Percentiles rank a stretch among this genome's conserved stretches.
phyloP scores from a whole-genome alignment of 495 filamentous ascomycete species.

The Chaetomium cochliodes region DNA sequence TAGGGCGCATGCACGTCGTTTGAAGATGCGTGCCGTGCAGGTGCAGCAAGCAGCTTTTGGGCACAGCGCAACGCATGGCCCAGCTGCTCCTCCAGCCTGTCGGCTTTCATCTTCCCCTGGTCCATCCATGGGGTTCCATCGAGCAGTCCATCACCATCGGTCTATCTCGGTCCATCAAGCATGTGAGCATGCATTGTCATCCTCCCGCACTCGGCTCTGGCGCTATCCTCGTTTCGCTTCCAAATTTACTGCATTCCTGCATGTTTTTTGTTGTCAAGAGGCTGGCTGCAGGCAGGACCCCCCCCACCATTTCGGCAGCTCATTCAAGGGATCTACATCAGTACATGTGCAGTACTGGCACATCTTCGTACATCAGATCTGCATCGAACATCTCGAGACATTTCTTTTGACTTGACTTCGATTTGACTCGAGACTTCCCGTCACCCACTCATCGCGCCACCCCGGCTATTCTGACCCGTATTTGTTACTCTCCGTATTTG shows the following conservation, averaged over 20 bases:
- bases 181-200: not conserved
- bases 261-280: not conserved
- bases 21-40: constrained; percentile 8
- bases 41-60: not conserved
- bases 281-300: not conserved
- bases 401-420: too few relatives aligned
- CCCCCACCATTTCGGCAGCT: not conserved
- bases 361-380: not conserved
- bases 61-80: constrained; percentile 6
- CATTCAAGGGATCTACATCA: not conserved
- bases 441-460: too few relatives aligned
- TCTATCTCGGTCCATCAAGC: too few relatives aligned
- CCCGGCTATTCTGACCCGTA: too few relatives aligned
- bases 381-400: not conserved
- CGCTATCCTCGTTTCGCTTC: not conserved
- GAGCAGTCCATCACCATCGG: too few relatives aligned
- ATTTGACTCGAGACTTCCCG: too few relatives aligned
- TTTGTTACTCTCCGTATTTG: too few relatives aligned
- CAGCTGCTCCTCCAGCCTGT: constrained; percentile 11
- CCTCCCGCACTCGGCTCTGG: not conserved
- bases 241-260: not conserved
- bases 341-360: too few relatives aligned
- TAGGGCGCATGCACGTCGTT: constrained; percentile 3
- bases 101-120: constrained; percentile 15
- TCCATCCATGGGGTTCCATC: not conserved